Base-by-base conservation (phyloP, 257 asterid species). In the Nicotiana paniculata region DNA sequence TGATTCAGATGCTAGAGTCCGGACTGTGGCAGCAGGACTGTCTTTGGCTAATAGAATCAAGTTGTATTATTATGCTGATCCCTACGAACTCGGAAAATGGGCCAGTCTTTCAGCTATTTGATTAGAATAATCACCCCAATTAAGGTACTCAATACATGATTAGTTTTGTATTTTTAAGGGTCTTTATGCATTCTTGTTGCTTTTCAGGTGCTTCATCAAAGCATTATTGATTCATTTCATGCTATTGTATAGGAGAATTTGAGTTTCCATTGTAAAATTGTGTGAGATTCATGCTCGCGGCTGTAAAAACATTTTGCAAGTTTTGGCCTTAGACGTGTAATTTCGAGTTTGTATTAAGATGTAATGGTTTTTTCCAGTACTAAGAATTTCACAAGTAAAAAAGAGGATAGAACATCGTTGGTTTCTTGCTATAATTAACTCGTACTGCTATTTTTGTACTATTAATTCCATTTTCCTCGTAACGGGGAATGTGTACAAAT, bases 1-100 rank as follows among this genome's bases (percentile, higher is more conserved):
- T 77, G 96, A 92, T 77, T 85, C 91, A 11, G 97, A 93, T 77
- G 82, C 43, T 51, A 86, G 85, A 77, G 77, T 83, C 82, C 89
- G 88, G 81, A 92, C 90, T 81, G 82, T 94, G 89, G 93, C 98
- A 30, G 82, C 96, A 54, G 98, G 98, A 21, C 81, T 95, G 90
- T 93, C 95, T 58, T 83, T 96, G 89, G 86, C 92, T 9, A 93
- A 93, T 85, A 93, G 91, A 86, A 69, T 96, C 67, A 96, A 96
- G 90, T 26, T 96, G 84, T 96, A 93, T 84, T 96, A 96, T 83
- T 91, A 93, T 77, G 97, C 93, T 0, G 98, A 93, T 82, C 97
- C 98, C 1, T 92, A 93, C 21, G 99, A 95, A 77, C 95, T 95
- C 1, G 99, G 97, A 12, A 95, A 95, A 88, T 95, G 98, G 98